Base-by-base conservation (phyloP, 2,329 filamentous ascomycete genomes). In the Colletotrichum kahawae region DNA sequence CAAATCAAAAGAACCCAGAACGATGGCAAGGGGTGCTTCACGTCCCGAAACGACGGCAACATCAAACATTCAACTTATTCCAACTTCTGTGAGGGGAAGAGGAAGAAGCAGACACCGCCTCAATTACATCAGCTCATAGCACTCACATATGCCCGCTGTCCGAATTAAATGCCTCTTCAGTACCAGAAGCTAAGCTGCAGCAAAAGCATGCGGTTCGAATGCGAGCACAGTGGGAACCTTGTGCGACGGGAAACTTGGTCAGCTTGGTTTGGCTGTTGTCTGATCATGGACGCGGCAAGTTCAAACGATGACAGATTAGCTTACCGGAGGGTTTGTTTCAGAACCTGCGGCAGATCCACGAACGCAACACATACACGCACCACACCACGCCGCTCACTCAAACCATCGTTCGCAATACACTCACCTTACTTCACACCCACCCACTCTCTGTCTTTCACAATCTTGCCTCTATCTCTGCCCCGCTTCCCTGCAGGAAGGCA, bases 251-350 rank as follows among this genome's bases (percentile, higher is more conserved):
- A 24, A 43, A 56, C 13, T 64, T 29, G 51, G 21, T 29, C 21
- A 14, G 8, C 59, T 24, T 59, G 31, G 21, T 43, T 67, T 24
- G 24, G 24, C n/a, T 10, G 24, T 63, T 67, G 68, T 74, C 71
- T 57, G 71, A 74, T 71, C 16, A 70, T 65, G 59, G 59, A 16
- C 34, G 56, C 60, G 60, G 60, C 14, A 67, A 63, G 54, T 56
- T 71, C 68, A 74, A 71, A 74, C 71, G 54, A 71, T 67, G 71
- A 71, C 68, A 74, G 71, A 71, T 67, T 56, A 64, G 38, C 62
- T 31, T 38, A 54, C n/a, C 43, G 16, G 54, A 74, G 62, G 67
- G 62, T 74, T 71, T 74, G 71, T 74, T 71, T 74, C 71, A 74
- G 71, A 63, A 67, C 43, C 54, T 67, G 68, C 68, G 38, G 56